Base-by-base conservation (phyloP, 2,329 filamentous ascomycete genomes). In the Aspergillus aculeatus region DNA sequence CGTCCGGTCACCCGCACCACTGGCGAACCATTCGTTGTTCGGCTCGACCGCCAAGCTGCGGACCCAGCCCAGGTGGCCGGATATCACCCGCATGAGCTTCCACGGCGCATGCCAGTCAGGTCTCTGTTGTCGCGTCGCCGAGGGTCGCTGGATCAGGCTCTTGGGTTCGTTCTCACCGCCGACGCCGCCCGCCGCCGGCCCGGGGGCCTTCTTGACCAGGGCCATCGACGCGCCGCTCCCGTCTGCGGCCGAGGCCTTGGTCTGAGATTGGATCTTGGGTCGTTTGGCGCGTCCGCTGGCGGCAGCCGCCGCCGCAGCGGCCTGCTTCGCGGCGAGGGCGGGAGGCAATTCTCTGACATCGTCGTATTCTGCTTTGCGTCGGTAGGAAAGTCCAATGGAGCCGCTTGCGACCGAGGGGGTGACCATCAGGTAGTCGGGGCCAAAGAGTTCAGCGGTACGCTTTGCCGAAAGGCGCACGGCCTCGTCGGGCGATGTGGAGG, bases 71-170 rank as follows among this genome's bases (percentile, higher is more conserved):
- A 99, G 78, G 74, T 98, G 95, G 16, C 96, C 95, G 0, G 92
- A 96, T 66, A 99, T 96, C 62, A 99, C 96, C 62, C 95, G 87
- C 89, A 96, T 96, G 61, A 98, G 83, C 83, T 97, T 98, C 95
- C 96, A 99, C 12, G 96, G 96, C 62, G 93, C 86, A 75, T 99
- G 95, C 95, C 95, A 99, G 60, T 97, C 89, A 0, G 96, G 96
- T 74, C 89, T 92, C 59, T 87, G 82, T 67, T 89, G 87, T 67
- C 85, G 81, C 57, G 88, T 84, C 47, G 76, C 75, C 16, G 84
- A 85, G 47, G 87, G 85, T 67, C 86, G 83, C 59, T 86, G 80
- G 19, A 89, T 84, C 58, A 90, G 74, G 65, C 85, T 86, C 59
- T 81, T 84, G 5, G 84, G 84, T 64, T 86, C 85, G 29, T 71